Conservation (phyloP, 768 basidiomycete genomes). For the Tulasnella calospora region DNA sequence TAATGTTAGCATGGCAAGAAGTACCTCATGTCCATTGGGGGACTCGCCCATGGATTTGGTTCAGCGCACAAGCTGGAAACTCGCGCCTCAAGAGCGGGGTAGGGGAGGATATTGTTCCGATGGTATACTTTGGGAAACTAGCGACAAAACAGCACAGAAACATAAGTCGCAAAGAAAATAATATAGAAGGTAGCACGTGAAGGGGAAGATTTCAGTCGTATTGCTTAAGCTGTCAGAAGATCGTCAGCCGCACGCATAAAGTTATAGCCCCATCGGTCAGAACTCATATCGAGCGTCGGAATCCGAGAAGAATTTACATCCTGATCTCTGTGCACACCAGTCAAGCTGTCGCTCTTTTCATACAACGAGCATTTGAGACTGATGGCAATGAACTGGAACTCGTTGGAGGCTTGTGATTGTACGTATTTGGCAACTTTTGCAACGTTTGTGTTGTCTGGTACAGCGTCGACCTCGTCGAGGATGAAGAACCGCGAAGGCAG, state of each 20-base stretch:
- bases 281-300: constrained; percentile 65
- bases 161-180: too few relatives aligned
- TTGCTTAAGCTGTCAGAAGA: not conserved
- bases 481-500: constrained; percentile 98
- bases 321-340: constrained; percentile 92
- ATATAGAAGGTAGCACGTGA: too few relatives aligned
- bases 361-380: constrained; percentile 91
- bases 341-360: constrained; percentile 82
- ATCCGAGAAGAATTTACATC: constrained; percentile 89
- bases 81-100: too few relatives aligned
- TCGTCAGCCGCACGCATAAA: not conserved
- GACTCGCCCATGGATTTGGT: too few relatives aligned
- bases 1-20: too few relatives aligned
- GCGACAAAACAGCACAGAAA: too few relatives aligned
- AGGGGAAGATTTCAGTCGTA: not conserved
- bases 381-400: constrained; percentile 96
- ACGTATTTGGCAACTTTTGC: constrained; percentile 94
- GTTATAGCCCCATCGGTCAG: not conserved
- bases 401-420: constrained; percentile 70
- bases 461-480: constrained; percentile 97
- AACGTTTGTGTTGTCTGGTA: constrained; percentile 95
- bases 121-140: too few relatives aligned
- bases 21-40: too few relatives aligned
- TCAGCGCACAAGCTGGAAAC: too few relatives aligned
- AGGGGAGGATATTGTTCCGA: too few relatives aligned